Evolutionary conservation across 2,329 filamentous ascomycete species (phyloP), one percentile per base, ranked within the genome.

Genomic region (Venturia aucupariae): DNA sequence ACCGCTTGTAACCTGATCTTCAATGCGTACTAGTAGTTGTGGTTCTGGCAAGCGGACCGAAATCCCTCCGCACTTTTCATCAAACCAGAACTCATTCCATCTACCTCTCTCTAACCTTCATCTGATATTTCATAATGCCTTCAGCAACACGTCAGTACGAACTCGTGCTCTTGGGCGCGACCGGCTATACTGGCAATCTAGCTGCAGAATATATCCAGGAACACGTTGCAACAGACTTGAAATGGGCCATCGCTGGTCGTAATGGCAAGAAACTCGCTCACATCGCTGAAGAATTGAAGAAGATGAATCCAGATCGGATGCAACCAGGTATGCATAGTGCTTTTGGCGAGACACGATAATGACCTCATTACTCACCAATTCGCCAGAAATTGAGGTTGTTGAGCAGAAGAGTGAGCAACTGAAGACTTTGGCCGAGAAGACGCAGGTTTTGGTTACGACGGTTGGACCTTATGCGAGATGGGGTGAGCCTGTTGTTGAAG

Each of bases 191-290:
- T 0, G 92, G 92, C 46, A 87, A 85, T 68, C 81, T 89, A 69
- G 86, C 86, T 2, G 87, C 87, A 35, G 87, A 95, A 73, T 86
- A 94, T 75, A 88, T 96, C 70, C 81, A 86, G 62, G 81, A 81
- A 17, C 78, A 84, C 68, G 79, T 91, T 0, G 89, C 92, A 0
- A 90, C 88, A 22, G 84, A 90, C 72, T 75, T 96, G 67, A 91
- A 86, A 78, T 97, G 92, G 92, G 92, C 90, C 17, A 80, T 97
- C 64, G 90, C 91, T 57, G 92, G 92, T 38, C 88, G 92, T 32
- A 92, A 90, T n/a, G 78, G 82, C 60, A 78, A 81, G 60, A 96
- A 96, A 75, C 82, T 97, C 4, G 82, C 88, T 68, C 76, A 78
- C 48, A 75, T 97, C 13, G 84, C 86, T 8, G 79, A 85, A 62